phyloP scores from a whole-genome alignment of 2,329 filamentous ascomycete genomes.

The Xylaria sp. region DNA sequence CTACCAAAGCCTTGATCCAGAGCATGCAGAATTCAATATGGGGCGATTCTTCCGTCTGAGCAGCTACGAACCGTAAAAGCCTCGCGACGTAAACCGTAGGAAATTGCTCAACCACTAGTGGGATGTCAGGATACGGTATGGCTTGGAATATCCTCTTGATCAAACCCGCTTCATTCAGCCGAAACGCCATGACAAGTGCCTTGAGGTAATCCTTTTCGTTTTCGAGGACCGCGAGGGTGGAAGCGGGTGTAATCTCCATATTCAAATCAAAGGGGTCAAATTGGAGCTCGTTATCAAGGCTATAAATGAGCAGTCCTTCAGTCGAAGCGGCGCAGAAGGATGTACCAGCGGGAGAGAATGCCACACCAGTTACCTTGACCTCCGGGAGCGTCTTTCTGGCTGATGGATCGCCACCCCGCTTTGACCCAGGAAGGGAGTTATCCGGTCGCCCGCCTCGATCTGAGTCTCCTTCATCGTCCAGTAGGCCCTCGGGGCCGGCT shows the following conservation, averaged over 20 bases:
- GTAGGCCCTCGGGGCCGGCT: constrained; percentile 83
- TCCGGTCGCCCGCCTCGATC: constrained; percentile 89
- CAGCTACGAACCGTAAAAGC: constrained; percentile 86
- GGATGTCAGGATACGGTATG: constrained; percentile 79
- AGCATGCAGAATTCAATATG: constrained; percentile 94
- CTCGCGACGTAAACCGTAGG: constrained; percentile 88
- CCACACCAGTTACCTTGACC: constrained; percentile 84
- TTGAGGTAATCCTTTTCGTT: constrained; percentile 84
- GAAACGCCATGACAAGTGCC: constrained; percentile 96
- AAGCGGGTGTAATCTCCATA: constrained; percentile 90
- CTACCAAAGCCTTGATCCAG: constrained; percentile 87
- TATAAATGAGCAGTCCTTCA: constrained; percentile 93
- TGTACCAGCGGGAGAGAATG: constrained; percentile 88
- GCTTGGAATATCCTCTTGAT: constrained; percentile 87
- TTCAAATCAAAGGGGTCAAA: constrained; percentile 98
- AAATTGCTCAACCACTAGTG: constrained; percentile 80
- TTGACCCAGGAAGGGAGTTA: constrained; percentile 82
- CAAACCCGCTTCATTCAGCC: constrained; percentile 86
- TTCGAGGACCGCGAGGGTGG: constrained; percentile 76
- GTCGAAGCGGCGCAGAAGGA: constrained; percentile 96
- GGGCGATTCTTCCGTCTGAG: constrained; percentile 87
- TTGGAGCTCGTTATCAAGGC: constrained; percentile 81
- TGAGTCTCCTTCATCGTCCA: constrained; percentile 87
- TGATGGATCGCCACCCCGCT: constrained; percentile 84
- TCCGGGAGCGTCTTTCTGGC: constrained; percentile 80